Conservation (phyloP, 2,329 filamentous ascomycete species). For the Xylaria sp. region DNA sequence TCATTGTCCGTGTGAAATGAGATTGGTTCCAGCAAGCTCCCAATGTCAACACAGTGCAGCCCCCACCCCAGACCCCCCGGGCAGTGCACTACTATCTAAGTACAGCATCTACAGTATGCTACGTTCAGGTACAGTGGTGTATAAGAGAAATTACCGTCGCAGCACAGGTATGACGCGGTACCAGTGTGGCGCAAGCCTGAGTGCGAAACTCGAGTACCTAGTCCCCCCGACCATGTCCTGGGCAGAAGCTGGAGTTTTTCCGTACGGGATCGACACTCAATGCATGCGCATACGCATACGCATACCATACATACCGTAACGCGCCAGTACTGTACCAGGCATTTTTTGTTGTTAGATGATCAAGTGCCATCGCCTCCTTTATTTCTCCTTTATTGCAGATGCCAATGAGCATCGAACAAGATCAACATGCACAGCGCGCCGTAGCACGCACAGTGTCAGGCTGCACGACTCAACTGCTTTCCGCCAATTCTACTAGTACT, state of each 20-base stretch:
- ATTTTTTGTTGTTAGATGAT: not conserved
- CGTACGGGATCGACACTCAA: not conserved
- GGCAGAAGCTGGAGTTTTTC: not conserved
- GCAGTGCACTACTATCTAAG: no score
- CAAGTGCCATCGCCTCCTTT: constrained; percentile 12
- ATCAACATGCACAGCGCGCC: constrained; percentile 12
- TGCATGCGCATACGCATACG: not conserved
- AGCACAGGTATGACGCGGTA: not conserved
- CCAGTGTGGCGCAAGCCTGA: constrained; percentile 17
- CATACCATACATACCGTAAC: no score
- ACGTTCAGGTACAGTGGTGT: no score
- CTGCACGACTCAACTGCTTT: not conserved
- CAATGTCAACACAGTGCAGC: constrained; percentile 12
- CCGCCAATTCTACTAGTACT: not conserved
- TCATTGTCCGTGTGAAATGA: constrained; percentile 17
- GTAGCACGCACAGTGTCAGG: not conserved
- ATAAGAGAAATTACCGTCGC: not conserved
- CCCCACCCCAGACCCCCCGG: no score
- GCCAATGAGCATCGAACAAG: not conserved
- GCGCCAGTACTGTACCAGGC: not conserved
- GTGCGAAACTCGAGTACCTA: not conserved
- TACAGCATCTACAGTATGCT: no score
- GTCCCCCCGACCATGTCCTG: not conserved
- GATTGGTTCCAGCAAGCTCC: constrained; percentile 15
- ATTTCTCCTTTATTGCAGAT: constrained; percentile 1